Evolutionary conservation across 1,139 yeast genomes (phyloP).

Genomic region (Oligophagozyma castellii): DNA sequence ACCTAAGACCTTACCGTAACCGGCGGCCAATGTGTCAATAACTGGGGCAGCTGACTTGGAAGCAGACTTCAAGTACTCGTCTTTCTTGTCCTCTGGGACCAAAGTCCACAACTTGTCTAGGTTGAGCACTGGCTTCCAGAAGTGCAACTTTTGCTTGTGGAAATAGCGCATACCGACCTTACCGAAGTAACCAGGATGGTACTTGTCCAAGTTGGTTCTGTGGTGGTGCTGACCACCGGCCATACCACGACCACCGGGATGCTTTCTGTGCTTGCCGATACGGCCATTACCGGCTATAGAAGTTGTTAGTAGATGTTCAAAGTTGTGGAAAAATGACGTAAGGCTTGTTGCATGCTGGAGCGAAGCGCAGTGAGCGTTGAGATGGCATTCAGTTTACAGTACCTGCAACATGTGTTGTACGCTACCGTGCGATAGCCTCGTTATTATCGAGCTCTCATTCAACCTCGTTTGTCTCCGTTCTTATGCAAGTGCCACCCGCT

Average conservation of each 20-base stretch:
- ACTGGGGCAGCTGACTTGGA: constrained; percentile 93
- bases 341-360: too few species aligned
- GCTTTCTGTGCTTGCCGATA: constrained; percentile 99
- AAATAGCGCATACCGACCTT: constrained; percentile 99
- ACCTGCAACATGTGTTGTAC: too few species aligned
- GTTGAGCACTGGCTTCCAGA: constrained; percentile 98
- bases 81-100: constrained; percentile 90
- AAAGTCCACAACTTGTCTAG: constrained; percentile 98
- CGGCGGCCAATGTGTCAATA: constrained; percentile 98
- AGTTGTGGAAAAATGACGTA: too few species aligned
- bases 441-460: too few species aligned
- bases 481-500: too few species aligned
- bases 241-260: constrained; percentile 99
- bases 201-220: constrained; percentile 99
- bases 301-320: too few species aligned
- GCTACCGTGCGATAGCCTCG: too few species aligned
- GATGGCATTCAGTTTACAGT: too few species aligned
- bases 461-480: too few species aligned
- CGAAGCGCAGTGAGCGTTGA: too few species aligned
- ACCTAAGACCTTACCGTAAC: constrained; percentile 99
- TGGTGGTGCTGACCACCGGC: constrained; percentile 99
- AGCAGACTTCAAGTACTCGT: constrained; percentile 78
- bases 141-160: constrained; percentile 93
- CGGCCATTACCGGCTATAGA: constrained; percentile 99
- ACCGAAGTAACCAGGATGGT: constrained; percentile 99